Evolutionary conservation across 306 rosid species (phyloP), one percentile per base, ranked within the genome.

Genomic region (Citrullus amarus): DNA sequence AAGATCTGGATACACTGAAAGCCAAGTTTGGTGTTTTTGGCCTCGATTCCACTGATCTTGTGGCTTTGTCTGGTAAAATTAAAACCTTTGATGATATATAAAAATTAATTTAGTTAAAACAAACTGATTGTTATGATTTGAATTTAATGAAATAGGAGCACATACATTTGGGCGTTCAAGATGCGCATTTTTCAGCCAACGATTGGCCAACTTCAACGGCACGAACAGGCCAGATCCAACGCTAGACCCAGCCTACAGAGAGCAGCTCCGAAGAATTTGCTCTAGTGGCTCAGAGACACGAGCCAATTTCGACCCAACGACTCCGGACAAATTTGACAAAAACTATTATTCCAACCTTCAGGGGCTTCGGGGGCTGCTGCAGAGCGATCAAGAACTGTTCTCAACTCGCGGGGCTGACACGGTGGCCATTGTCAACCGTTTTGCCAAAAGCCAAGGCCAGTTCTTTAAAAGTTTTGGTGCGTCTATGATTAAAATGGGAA

Each of bases 401-500:
- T 87, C 90, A 2, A 83, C 83, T 5, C n/a, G 55, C 0, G 89
- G 85, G 50, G 84, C 86, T 14, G 79, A 76, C 43, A 81, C 86
- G 6, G 18, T 82, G 15, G 80, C 65, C 46, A 56, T 86, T 13
- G 89, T 88, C 2, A 81, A 82, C 77, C 72, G 63, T 0, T 88
- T 88, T 38, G 84, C 85, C 1, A n/a, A 16, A n/a, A 84, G 79
- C 75, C 86, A 86, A 18, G 56, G 70, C n/a, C 80, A 71, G 9
- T 88, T 88, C 86, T 88, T 83, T 34, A 59, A 77, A 8, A 62
- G 39, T 48, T 85, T 88, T 65, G 85, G 38, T 9, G 56, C 32
- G 75, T 88, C 91, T 6, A 84, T 88, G 86, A 80, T 86, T 13
- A 88, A 70, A 0, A 85, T 85, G 91, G 89, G 83, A 18, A 88